These are phyloP conservation scores for Haberlea rhodopensis DNA, from an alignment of 257 asterid genomes.

Conservation along the genomic window DNA sequence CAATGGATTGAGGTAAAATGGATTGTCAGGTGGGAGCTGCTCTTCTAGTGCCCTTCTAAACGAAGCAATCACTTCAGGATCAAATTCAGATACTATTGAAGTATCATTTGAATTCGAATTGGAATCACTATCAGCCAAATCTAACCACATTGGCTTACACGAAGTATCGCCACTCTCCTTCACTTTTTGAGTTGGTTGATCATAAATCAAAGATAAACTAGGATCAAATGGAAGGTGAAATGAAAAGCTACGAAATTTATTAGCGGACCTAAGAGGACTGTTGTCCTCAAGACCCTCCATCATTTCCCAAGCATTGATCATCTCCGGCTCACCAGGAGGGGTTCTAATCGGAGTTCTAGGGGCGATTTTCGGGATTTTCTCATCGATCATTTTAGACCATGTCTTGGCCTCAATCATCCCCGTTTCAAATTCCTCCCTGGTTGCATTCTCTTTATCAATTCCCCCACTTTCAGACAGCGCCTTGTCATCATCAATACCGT, in stretches of 20 bases:
- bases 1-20: constrained; percentile 52
- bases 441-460: constrained; percentile 20
- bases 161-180: constrained; percentile 30
- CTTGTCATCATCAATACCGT: constrained; percentile 26
- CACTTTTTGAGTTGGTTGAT: constrained; percentile 50
- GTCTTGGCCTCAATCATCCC: constrained; percentile 77
- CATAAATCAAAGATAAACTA: constrained; percentile 27
- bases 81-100: constrained; percentile 60
- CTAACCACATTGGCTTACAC: constrained; percentile 44
- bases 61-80: constrained; percentile 68
- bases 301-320: constrained; percentile 78
- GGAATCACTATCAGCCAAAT: constrained; percentile 42
- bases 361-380: constrained; percentile 57
- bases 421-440: constrained; percentile 58
- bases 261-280: constrained; percentile 44
- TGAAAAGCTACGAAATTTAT: constrained; percentile 71
- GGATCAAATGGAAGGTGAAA: constrained; percentile 39
- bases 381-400: constrained; percentile 79
- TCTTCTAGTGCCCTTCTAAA: constrained; percentile 71
- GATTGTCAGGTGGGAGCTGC: constrained; percentile 66
- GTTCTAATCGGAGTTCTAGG: constrained; percentile 64
- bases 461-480: constrained; percentile 3
- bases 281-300: constrained; percentile 85
- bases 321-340: constrained; percentile 87
- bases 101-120: constrained; percentile 53